Evolutionary conservation across 306 rosid species (phyloP).

Genomic region (Malus asiatica): DNA sequence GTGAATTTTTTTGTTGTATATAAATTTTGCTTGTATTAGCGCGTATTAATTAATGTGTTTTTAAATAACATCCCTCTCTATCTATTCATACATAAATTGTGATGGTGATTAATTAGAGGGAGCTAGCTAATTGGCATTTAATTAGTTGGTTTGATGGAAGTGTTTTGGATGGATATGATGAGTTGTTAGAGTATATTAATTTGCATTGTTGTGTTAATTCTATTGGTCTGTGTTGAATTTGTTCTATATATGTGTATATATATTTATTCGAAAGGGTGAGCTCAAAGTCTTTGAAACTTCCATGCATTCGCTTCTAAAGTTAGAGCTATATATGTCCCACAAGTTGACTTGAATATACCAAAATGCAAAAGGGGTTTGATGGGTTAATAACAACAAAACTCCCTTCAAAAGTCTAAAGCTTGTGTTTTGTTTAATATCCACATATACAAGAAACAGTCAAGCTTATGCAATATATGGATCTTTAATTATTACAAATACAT

Average conservation of each 20-base stretch:
- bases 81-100: not conserved
- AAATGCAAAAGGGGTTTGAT: not conserved
- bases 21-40: no score
- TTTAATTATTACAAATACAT: no score
- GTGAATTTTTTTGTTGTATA: no score
- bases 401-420: conserved; percentile 6
- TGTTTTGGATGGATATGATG: conserved; percentile 3
- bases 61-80: not conserved
- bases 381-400: conserved; percentile 24
- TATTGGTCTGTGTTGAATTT: not conserved
- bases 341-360: conserved; percentile 23
- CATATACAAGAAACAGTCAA: not conserved
- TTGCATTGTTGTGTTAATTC: not conserved
- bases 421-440: not conserved
- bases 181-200: not conserved
- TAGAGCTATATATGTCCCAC: conserved; percentile 9
- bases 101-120: not conserved
- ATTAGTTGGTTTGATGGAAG: not conserved
- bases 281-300: conserved; percentile 18
- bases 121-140: not conserved
- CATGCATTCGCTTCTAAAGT: not conserved
- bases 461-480: no score
- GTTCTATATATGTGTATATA: not conserved
- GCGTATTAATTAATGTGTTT: not conserved
- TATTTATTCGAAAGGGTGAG: conserved; percentile 11